Conservation (phyloP, 257 asterid species). For the Paulownia fortunei region DNA sequence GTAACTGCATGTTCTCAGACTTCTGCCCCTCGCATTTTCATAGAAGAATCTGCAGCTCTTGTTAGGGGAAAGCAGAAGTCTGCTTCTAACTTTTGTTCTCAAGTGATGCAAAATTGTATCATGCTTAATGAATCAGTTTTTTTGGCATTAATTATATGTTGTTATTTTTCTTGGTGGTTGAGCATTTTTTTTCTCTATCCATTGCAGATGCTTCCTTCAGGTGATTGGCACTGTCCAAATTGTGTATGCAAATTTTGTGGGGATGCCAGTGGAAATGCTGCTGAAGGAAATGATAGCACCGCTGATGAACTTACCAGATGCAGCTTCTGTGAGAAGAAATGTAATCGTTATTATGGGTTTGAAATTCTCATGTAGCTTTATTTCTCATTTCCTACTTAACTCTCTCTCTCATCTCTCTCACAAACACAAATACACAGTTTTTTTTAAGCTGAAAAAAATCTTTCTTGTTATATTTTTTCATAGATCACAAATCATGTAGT, state of each 20-base stretch:
- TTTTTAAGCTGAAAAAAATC: conserved; percentile 15
- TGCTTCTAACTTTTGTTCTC: neutral
- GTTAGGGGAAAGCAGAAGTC: neutral
- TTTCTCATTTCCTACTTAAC: neutral
- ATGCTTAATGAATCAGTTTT: neutral
- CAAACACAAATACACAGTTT: neutral
- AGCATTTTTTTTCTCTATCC: conserved; percentile 18
- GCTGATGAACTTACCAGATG: conserved; percentile 60
- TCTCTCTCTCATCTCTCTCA: neutral
- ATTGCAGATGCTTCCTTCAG: conserved; percentile 79
- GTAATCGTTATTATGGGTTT: conserved; percentile 48
- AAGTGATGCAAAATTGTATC: conserved; percentile 5
- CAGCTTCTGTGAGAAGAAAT: conserved; percentile 78
- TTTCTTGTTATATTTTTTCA: conserved; percentile 27
- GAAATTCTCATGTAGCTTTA: conserved; percentile 15
- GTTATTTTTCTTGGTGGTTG: conserved; percentile 19
- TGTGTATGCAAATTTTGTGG: conserved; percentile 86
- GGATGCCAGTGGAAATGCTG: conserved; percentile 42
- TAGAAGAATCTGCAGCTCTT: neutral
- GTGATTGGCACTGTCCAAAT: conserved; percentile 96
- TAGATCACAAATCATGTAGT: conserved; percentile 81
- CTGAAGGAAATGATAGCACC: conserved; percentile 41
- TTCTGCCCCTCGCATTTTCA: neutral
- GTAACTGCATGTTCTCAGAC: neutral
- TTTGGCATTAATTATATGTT: conserved; percentile 20